These are phyloP conservation scores for Puccinia coronata DNA, from an alignment of 1,284 basidiomycete species.

Conservation along the genomic window DNA sequence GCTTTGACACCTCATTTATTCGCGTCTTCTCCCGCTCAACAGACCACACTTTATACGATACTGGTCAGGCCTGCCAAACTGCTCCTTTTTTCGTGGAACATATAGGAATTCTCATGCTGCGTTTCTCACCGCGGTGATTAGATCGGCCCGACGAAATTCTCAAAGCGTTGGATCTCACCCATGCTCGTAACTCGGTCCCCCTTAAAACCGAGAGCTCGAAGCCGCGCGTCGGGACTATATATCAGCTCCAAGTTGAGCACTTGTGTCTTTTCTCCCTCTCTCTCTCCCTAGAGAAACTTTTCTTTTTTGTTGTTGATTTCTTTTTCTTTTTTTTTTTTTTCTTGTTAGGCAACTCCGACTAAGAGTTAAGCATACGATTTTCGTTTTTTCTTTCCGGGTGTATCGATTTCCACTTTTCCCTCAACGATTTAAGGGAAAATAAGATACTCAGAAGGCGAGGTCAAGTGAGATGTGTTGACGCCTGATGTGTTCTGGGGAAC, in stretches of 20 bases:
- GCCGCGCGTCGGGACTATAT: slow-evolving; percentile 25
- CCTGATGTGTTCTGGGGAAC: not conserved
- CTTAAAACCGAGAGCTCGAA: slow-evolving; percentile 3
- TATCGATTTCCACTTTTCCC: not conserved
- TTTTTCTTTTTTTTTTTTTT: not conserved
- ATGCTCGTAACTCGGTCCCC: slow-evolving; percentile 19
- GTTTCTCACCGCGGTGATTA: not conserved
- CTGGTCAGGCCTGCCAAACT: not conserved
- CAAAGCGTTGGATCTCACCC: slow-evolving; percentile 8
- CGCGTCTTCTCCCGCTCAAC: not conserved
- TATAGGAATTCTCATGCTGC: not conserved
- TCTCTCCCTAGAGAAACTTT: too few relatives aligned
- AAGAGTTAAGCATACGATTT: slow-evolving; percentile 26
- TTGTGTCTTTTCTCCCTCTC: too few relatives aligned
- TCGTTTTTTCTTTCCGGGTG: not conserved
- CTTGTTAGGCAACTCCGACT: slow-evolving; percentile 36
- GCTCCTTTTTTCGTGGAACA: not conserved
- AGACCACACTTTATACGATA: slow-evolving; percentile 41
- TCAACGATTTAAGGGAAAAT: too few relatives aligned
- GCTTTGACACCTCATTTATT: not conserved
- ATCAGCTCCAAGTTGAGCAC: slow-evolving; percentile 30
- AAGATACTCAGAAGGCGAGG: too few relatives aligned
- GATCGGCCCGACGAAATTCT: slow-evolving; percentile 40
- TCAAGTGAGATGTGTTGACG: too few relatives aligned
- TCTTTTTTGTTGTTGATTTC: not conserved